A percentile compares a stretch with the other conserved stretches of the same genome.
phyloP scores from a whole-genome alignment of 345 rosid genomes.

The Linum lewisii region DNA sequence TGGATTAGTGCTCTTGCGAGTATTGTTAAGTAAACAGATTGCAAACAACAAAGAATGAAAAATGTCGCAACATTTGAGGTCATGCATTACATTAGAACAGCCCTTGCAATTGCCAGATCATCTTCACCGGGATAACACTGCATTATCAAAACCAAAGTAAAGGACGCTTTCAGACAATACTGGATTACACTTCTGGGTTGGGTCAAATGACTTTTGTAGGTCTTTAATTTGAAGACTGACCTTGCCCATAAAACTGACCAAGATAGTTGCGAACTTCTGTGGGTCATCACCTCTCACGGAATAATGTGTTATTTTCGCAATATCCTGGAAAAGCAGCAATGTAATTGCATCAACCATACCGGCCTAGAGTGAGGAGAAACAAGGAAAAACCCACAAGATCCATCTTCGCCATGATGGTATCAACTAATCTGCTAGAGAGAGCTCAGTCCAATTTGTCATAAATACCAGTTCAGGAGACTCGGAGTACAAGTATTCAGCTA shows the following conservation, averaged over 20 bases:
- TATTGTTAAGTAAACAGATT: not conserved
- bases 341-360: slow-evolving; percentile 1
- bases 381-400: too few relatives aligned
- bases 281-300: slow-evolving; percentile 76
- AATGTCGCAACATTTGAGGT: slow-evolving; percentile 3
- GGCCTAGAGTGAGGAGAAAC: not conserved
- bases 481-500: slow-evolving; percentile 77
- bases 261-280: slow-evolving; percentile 59
- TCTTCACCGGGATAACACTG: slow-evolving; percentile 99
- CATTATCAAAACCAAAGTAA: slow-evolving; percentile 16
- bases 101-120: slow-evolving; percentile 83
- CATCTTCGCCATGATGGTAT: too few relatives aligned
- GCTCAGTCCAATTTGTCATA: slow-evolving; percentile 10
- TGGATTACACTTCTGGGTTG: too few relatives aligned
- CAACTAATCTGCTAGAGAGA: too few relatives aligned
- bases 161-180: not conserved
- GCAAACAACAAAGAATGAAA: not conserved
- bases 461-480: slow-evolving; percentile 90
- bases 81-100: slow-evolving; percentile 54
- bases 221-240: slow-evolving; percentile 28
- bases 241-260: slow-evolving; percentile 82
- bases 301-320: slow-evolving; percentile 70
- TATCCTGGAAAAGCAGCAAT: slow-evolving; percentile 58
- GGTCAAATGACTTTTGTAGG: not conserved
- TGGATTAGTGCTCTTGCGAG: too few relatives aligned